Evolutionary conservation across 768 basidiomycete genomes (phyloP), one percentile per base, ranked within the genome.

Genomic region (Mycena amicta): DNA sequence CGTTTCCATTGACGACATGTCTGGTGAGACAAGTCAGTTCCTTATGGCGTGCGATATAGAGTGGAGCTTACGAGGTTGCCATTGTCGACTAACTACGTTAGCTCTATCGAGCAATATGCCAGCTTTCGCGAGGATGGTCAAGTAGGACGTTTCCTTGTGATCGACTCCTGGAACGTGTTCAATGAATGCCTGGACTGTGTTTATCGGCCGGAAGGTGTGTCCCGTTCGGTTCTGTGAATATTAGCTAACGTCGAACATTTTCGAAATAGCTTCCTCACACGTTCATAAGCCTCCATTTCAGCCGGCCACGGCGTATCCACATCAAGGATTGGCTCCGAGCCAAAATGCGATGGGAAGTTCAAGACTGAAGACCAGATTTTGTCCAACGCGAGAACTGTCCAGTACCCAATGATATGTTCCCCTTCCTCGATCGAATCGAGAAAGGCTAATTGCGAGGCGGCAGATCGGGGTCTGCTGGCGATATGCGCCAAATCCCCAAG

Each of bases 221-320:
- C n/a, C n/a, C n/a, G n/a, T n/a, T n/a, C n/a, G n/a, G n/a, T n/a
- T n/a, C n/a, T n/a, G n/a, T n/a, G n/a, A n/a, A n/a, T n/a, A n/a
- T n/a, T n/a, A n/a, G n/a, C n/a, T n/a, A n/a, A n/a, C n/a, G n/a
- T n/a, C n/a, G n/a, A n/a, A n/a, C n/a, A n/a, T 18, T 23, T 30
- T 12, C 45, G 37, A 27, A 2, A 40, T 23, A 1, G 18, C 5
- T 12, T 26, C 45, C 53, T 39, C 30, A 70, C 70, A 53, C 66
- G 58, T 43, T 31, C 46, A 22, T 53, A 65, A 13, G 41, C 47
- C 22, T 45, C 53, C 41, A 65, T 66, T 27, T 62, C 62, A 18
- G 68, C 53, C 18, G 80, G 80, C 80, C 80, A 81, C 2, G 74
- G 70, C 0, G 72, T 72, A 50, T 76, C 72, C 51, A 79, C 68